Evolutionary conservation across 2,329 filamentous ascomycete genomes (phyloP).

Genomic region (Calonectria hongkongensis): DNA sequence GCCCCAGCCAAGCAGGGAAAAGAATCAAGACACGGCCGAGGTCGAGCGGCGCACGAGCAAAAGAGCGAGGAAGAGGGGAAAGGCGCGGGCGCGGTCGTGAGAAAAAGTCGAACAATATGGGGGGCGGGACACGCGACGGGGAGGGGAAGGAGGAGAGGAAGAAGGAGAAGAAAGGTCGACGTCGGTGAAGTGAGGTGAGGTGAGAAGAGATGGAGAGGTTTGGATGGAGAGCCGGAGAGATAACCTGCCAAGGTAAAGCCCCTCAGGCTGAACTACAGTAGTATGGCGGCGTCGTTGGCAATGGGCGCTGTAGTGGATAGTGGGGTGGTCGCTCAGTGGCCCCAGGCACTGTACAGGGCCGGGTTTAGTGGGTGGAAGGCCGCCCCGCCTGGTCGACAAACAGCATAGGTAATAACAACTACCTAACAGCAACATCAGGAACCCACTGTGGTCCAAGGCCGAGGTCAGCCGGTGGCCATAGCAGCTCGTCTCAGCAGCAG

Average conservation of each 20-base stretch:
- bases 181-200: conserved; percentile 54
- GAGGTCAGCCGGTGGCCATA: conserved; percentile 16
- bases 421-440: conserved; percentile 10
- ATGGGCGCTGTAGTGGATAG: conserved; percentile 30
- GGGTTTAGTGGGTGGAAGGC: conserved; percentile 30
- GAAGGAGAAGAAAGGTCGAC: conserved; percentile 52
- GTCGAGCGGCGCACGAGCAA: conserved; percentile 49
- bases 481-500: neutral
- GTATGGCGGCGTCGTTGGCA: conserved; percentile 24
- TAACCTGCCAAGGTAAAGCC: conserved; percentile 45
- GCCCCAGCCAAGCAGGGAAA: conserved; percentile 50
- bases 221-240: conserved; percentile 47
- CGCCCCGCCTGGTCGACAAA: conserved; percentile 20
- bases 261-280: conserved; percentile 27
- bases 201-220: conserved; percentile 49
- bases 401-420: conserved; percentile 23
- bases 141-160: conserved; percentile 35
- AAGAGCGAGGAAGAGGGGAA: conserved; percentile 37
- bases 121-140: conserved; percentile 38
- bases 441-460: conserved; percentile 28
- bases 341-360: conserved; percentile 28
- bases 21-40: conserved; percentile 43
- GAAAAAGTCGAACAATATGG: conserved; percentile 39
- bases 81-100: conserved; percentile 9
- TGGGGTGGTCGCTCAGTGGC: conserved; percentile 25